Conservation (phyloP, 441 rosid species). For the Bruguiera hainesii region DNA sequence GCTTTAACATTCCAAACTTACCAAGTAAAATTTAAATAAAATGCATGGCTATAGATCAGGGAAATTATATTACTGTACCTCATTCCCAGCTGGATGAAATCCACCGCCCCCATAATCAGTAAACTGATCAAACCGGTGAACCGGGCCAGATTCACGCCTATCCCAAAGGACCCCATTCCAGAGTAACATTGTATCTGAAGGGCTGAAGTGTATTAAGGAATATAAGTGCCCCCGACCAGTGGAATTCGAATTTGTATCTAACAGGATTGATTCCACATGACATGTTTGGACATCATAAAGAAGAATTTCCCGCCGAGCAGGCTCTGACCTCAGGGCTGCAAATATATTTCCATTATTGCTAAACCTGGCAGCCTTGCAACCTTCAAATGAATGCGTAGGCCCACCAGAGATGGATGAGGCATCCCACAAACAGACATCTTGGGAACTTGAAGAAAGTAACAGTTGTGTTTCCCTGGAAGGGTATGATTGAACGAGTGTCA, state of each 20-base stretch:
- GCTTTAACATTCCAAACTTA: no score
- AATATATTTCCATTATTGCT: constrained; percentile 76
- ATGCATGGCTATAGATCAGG: no score
- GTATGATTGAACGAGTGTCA: constrained; percentile 71
- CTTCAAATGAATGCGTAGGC: constrained; percentile 69
- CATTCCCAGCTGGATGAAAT: constrained; percentile 97
- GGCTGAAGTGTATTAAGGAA: constrained; percentile 86
- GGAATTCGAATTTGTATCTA: constrained; percentile 53
- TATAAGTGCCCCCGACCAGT: constrained; percentile 73
- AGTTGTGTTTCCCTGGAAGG: constrained; percentile 58
- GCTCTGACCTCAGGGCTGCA: constrained; percentile 68
- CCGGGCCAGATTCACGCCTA: constrained; percentile 52
- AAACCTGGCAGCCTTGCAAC: constrained; percentile 90
- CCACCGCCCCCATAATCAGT: constrained; percentile 99
- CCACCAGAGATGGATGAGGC: constrained; percentile 69
- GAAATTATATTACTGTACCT: constrained; percentile 44
- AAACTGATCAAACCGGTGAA: constrained; percentile 86
- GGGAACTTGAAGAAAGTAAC: constrained; percentile 83
- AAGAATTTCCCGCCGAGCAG: constrained; percentile 68
- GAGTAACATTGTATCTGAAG: constrained; percentile 75
- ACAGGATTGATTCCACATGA: constrained; percentile 49
- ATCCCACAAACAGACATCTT: constrained; percentile 92
- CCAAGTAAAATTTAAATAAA: no score
- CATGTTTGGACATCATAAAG: constrained; percentile 83
- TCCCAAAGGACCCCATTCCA: constrained; percentile 99